phyloP scores from a whole-genome alignment of 2,329 filamentous ascomycete genomes.

The Tympanopsis confertula region DNA sequence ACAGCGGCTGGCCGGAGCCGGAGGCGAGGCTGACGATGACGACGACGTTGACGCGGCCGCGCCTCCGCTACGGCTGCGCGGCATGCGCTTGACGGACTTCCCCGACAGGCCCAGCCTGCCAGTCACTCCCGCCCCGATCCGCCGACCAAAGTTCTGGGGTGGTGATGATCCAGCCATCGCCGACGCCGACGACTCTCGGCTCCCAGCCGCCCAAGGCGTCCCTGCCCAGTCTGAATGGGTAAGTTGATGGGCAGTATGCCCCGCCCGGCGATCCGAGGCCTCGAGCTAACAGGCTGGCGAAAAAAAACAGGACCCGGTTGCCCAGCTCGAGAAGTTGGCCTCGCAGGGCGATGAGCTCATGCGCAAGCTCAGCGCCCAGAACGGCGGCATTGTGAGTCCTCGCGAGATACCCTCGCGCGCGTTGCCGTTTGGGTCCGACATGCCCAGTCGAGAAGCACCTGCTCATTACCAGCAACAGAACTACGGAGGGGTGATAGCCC shows the following conservation, averaged over 20 bases:
- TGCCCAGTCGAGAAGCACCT: neutral
- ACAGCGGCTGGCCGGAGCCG: conserved; percentile 8
- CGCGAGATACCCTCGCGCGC: neutral
- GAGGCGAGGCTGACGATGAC: conserved; percentile 5
- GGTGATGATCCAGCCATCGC: conserved; percentile 23
- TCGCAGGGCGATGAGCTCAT: conserved; percentile 23
- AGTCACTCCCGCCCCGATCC: conserved; percentile 76
- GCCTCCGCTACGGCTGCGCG: conserved; percentile 15
- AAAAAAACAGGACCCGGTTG: conserved; percentile 53
- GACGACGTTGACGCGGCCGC: conserved; percentile 23
- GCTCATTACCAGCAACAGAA: neutral
- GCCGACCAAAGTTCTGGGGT: conserved; percentile 58
- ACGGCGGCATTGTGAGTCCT: conserved; percentile 4
- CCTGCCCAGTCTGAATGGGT: conserved; percentile 87
- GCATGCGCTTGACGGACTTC: conserved; percentile 74
- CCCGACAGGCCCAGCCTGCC: conserved; percentile 83
- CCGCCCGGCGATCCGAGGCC: no score
- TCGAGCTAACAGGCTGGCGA: conserved; percentile 40
- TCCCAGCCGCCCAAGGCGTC: conserved; percentile 72
- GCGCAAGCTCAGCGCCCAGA: conserved; percentile 4
- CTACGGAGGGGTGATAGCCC: neutral
- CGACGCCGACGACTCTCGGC: conserved; percentile 41
- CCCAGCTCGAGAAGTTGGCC: conserved; percentile 59
- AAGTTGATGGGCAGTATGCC: no score
- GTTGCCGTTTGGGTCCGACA: neutral